Evolutionary conservation across 805 yeast genomes (phyloP).

Genomic region (Monosporozyma siamensis): DNA sequence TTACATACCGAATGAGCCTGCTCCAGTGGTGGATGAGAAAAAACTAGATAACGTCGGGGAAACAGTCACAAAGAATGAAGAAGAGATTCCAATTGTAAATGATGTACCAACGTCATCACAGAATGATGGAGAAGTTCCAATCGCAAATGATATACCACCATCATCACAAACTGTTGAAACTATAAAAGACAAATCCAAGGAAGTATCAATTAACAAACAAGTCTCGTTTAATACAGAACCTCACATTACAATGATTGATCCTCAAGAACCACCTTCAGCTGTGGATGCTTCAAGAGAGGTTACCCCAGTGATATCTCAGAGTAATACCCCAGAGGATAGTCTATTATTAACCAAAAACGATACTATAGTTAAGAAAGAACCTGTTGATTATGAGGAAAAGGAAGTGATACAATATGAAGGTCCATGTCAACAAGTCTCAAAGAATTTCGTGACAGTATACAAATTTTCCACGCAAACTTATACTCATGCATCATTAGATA

Average conservation of each 20-base stretch:
- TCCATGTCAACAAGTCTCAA: conserved; percentile 53
- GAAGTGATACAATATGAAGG: conserved; percentile 42
- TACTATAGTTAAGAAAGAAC: conserved; percentile 1
- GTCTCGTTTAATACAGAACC: conserved; percentile 16
- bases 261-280: conserved; percentile 7
- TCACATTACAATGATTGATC: conserved; percentile 13
- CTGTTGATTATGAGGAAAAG: conserved; percentile 10
- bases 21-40: too few species aligned
- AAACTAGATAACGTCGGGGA: too few species aligned
- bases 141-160: too few species aligned
- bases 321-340: neutral
- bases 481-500: neutral
- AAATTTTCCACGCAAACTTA: neutral
- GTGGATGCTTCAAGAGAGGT: conserved; percentile 6
- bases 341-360: conserved; percentile 7
- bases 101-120: too few species aligned
- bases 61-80: too few species aligned
- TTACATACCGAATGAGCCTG: too few species aligned
- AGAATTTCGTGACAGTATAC: conserved; percentile 38
- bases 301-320: neutral
- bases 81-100: too few species aligned
- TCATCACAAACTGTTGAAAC: neutral
- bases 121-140: too few species aligned
- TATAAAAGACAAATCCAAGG: neutral
- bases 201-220: conserved; percentile 9